Base-by-base conservation (phyloP, 2,329 filamentous ascomycete genomes). In the Davidsoniella virescens region DNA sequence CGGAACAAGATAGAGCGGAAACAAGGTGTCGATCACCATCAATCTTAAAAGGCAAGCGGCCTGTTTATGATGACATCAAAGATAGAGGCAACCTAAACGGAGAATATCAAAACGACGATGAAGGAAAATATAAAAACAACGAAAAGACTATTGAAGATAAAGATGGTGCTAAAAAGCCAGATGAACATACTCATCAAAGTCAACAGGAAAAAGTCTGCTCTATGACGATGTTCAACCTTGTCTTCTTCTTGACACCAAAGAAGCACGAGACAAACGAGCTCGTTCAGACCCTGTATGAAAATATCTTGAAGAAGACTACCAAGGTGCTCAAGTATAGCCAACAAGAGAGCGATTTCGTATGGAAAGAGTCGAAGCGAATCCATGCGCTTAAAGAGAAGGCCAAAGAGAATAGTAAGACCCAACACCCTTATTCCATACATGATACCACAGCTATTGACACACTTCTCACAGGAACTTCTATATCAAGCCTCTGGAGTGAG, bases 181-280 rank as follows among this genome's bases (percentile, higher is more conserved):
- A 49, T 42, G 23, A 37, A 12, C 26, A 38, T 25, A n/a, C 40
- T 33, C 29, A 33, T 33, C 29, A 36, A 51, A 64, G 75, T 52
- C 64, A 70, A 39, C 71, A 82, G 54, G 71, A 78, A 59, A 80
- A 84, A 61, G 70, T 70, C 57, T 77, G 73, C 56, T 76, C 77
- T 44, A 88, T 96, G 84, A 87, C 82, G 55, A 96, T 96, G 90
- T 98, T 98, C 66, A 94, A 95, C 63, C 76, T 95, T 9, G 87
- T 96, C 20, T 96, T 96, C 63, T 84, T 94, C 47, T 69, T 95
- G 56, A 83, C 86, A 56, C 84, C 87, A 2, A 82, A 81, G 46
- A 78, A 81, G 48, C 71, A 88, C 51, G 84, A 94, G 60, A 80
- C 83, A 56, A 83, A 84, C 51, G 71, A 75, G 69, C 59, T 93